Base-by-base conservation (phyloP, 129 eudicot genomes). In the sunflower (Helianthus annuus) region DNA sequence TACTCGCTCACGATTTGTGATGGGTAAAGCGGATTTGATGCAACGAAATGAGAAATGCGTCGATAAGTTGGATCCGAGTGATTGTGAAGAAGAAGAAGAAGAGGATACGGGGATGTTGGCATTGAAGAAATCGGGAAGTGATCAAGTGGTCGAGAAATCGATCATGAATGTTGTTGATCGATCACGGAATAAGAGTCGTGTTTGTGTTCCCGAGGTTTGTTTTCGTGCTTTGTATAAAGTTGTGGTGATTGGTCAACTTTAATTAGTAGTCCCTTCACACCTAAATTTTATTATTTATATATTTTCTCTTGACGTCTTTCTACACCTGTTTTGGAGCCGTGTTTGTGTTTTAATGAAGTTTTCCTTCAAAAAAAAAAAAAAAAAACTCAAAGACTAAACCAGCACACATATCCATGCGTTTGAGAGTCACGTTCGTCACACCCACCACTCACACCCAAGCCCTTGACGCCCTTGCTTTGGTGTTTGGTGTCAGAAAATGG, bases 1-100 rank as follows among this genome's bases (percentile, higher is more conserved):
- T 38, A 84, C 42, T 51, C 68, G 87, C 71, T 48, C 86, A 51
- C 88, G 86, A 1, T 66, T 86, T 71, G 77, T 88, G 82, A 85
- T 83, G 19, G 86, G 84, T 5, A 86, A 77, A 58, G 79, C 66
- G 13, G 83, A 71, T 76, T 84, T 92, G 14, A 89, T 84, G 0
- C 10, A 60, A 34, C 38, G 7, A 45, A 76, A 45, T 76, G 81
- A 62, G 66, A 51, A 69, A 27, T 70, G 76, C 1, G 29, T 61
- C 36, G 49, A 66, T 40, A 4, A 10, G 44, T 45, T 73, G 73
- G 19, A 81, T 81, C 65, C 2, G 2, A 2, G 32, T 27, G 32
- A 27, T 27, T 27, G 32, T 2, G 32, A 27, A 27, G 32, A 84
- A 83, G 32, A 27, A 27, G 32, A 84, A 83, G 84, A 79, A 81